Evolutionary conservation across 2,329 filamentous ascomycete genomes (phyloP), one percentile per base, ranked within the genome.

Genomic region (Penicillium sp.): DNA sequence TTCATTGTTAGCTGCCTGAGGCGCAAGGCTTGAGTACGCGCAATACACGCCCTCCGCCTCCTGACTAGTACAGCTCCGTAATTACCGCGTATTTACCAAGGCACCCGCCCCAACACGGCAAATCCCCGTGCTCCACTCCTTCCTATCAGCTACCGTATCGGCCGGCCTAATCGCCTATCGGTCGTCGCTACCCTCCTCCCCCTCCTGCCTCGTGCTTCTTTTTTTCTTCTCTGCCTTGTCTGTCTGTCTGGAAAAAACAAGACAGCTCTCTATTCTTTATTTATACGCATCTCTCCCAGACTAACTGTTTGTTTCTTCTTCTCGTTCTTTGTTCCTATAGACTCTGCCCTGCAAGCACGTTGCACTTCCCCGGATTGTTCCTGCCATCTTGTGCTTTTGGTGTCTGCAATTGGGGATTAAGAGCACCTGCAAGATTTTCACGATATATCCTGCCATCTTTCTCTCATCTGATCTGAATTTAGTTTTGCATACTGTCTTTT

Each of bases 141-240:
- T 20, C 48, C 47, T 52, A 57, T 57, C 55, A 47, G 49, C 40
- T 20, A 9, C 9, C n/a, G 43, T 42, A 52, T 57, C 55, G 47
- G 49, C 40, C 9, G 9, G 18, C n/a, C 49, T 42, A 52, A 47
- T 52, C 55, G 43, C 43, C 51, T 57, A 52, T 57, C 45, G 53
- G 42, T 45, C 51, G 48, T 33, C 33, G 18, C 35, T 30, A 21
- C 61, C 65, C 61, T 63, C 57, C 54, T 62, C 61, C 49, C 35
- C 24, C 35, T 48, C 30, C 26, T 42, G 48, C 48, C 16, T 46
- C 54, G 14, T 49, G 35, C 35, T 52, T 59, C 4, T 14, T 24
- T 33, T 46, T 52, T 45, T 18, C 54, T 59, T 55, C 49, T 57
- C 52, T 28, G 46, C 47, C 58, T 48, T 43, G 30, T 52, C 52